phyloP scores from a whole-genome alignment of 768 basidiomycete genomes.

The Leucocoprinus leucothites region DNA sequence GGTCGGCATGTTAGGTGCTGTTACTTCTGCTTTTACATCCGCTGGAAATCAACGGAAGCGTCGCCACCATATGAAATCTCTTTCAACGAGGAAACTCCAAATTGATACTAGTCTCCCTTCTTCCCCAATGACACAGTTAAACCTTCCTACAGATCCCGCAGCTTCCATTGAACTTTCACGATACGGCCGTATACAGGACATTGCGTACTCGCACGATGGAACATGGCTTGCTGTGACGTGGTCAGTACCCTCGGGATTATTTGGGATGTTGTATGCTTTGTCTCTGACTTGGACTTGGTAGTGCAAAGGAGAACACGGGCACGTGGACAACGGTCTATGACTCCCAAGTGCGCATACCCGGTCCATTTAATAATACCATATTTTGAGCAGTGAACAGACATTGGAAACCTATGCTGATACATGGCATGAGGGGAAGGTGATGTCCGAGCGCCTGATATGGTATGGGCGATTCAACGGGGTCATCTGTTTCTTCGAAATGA shows the following conservation, averaged over 20 bases:
- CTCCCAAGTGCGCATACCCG: background rate
- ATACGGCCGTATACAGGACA: conserved; percentile 3
- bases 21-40: background rate
- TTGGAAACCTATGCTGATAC: background rate
- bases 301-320: background rate
- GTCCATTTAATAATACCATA: background rate
- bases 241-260: background rate
- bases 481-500: too few species aligned
- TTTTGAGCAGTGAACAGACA: background rate
- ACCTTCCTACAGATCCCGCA: background rate
- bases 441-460: background rate
- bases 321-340: background rate
- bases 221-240: conserved; percentile 8
- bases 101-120: background rate
- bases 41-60: background rate
- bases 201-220: conserved; percentile 7
- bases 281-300: too few species aligned
- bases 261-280: background rate
- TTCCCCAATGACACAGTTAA: background rate
- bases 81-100: background rate
- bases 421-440: background rate
- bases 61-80: background rate
- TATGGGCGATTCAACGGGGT: background rate
- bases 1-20: background rate
- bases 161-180: background rate